Evolutionary conservation across 495 filamentous ascomycete species (phyloP), one percentile per base, ranked within the genome.

Genomic region (Tuber aestivum): DNA sequence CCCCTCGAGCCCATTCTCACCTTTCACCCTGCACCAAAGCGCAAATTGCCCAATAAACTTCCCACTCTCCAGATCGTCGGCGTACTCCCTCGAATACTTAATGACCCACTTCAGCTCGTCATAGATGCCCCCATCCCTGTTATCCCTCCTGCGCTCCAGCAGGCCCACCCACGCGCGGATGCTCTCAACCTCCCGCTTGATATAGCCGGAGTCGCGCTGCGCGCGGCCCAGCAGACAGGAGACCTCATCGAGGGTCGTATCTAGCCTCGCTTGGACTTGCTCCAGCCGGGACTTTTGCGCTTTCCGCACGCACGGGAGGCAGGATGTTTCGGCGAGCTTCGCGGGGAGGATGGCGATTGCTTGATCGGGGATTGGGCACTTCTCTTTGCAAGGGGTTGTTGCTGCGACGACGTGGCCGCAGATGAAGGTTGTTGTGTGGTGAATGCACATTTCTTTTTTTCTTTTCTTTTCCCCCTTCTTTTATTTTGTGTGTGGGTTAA

Each of bases 301-400:
- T 61, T 61, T 61, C 27, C 16, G 56, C 56, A 32, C 56, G n/a
- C 56, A 61, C 27, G n/a, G 10, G n/a, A 61, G 56, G n/a, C 56
- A 61, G 10, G 56, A 61, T 0, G 56, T 61, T 61, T 61, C 56
- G 12, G 56, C 56, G 56, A 61, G 56, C 56, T 61, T 61, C 27
- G 56, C 56, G 56, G 56, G 56, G n/a, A 61, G 56, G 56, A 61
- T 61, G n/a, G 56, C 56, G 56, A 61, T 61, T 27, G n/a, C 56
- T 61, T 61, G n/a, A 32, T 61, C 56, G n/a, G 56, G 56, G 27
- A 10, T 61, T 32, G 27, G 56, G 56, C 56, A 61, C n/a, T n/a
- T 32, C n/a, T 10, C 56, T 2, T 27, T 61, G 56, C 56, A 61
- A 27, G 56, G 32, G 56, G 56, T 61, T 16, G 56, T 61, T 61